Evolutionary conservation across 2,329 filamentous ascomycete genomes (phyloP), one percentile per base, ranked within the genome.

Genomic region (Stagonosporopsis vannaccii): DNA sequence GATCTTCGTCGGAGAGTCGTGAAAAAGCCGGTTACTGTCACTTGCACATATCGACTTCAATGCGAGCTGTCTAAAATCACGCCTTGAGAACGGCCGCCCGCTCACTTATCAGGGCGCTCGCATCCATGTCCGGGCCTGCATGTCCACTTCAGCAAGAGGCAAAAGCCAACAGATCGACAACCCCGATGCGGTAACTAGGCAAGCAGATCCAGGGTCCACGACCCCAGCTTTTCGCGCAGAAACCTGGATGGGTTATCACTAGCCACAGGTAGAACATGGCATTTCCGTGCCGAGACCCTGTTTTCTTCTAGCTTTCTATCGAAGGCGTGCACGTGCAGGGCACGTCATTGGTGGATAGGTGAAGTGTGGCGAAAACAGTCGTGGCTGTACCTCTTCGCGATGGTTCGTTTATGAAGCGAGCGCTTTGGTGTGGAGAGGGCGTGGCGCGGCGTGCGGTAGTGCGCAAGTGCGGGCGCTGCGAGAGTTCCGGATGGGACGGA

Each of bases 141-240:
- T 58, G 49, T 61, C 58, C 51, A 56, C 56, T 51, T 42, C 19
- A 48, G 42, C 58, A 51, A 61, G 63, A 58, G 65, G 63, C 63
- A 60, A 63, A 60, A 65, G 53, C 51, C 47, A 51, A 58, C 22
- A 36, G 66, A 68, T 67, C 64, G 41, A 56, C 67, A 47, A 28
- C 30, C 61, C 61, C 11, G 41, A 64, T 49, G 30, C 28, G 49
- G 69, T n/a, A 63, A 43, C 40, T 8, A 17, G 9, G 28, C 41
- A 42, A 51, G 63, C 37, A 49, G 63, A 72, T 72, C 69, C 11
- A 72, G 68, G 69, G 64, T 66, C 65, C 53, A 28, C 48, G 28
- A 45, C 40, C 49, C 59, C 57, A 59, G 57, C 58, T 55, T 60
- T 55, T 37, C 37, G 26, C 20, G 48, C 40, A 39, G 40, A 52